Conservation (phyloP, 495 filamentous ascomycete genomes). For the Poronia punctata region DNA sequence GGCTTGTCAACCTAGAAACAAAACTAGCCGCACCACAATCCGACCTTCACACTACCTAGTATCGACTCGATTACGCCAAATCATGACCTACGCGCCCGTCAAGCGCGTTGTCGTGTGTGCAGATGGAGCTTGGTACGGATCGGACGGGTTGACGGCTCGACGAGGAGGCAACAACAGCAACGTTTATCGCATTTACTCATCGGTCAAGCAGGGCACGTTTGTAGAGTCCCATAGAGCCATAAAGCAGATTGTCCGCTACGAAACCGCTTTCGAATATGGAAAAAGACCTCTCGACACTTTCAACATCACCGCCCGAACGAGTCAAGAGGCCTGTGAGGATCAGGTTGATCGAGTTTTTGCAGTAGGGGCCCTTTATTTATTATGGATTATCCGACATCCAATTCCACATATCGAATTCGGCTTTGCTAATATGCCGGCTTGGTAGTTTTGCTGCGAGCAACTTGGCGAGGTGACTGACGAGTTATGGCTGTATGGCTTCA, state of each 20-base stretch:
- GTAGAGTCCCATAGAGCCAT: constrained; percentile 9
- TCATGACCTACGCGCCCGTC: constrained; percentile 7
- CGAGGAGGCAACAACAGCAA: constrained; percentile 11
- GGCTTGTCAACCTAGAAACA: too few relatives aligned
- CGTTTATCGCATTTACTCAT: constrained; percentile 9
- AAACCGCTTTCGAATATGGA: constrained; percentile 7
- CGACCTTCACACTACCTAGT: too few relatives aligned
- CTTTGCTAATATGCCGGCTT: background rate
- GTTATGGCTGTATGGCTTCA: constrained; percentile 12
- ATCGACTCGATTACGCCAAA: too few relatives aligned
- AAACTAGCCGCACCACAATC: too few relatives aligned
- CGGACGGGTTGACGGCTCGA: constrained; percentile 5
- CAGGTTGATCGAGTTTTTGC: constrained; percentile 9
- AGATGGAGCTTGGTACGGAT: constrained; percentile 9
- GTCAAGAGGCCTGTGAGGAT: constrained; percentile 4
- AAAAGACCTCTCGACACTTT: constrained; percentile 6
- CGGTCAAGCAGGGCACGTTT: constrained; percentile 9
- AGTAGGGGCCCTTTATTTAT: background rate
- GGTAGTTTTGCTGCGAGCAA: constrained; percentile 10
- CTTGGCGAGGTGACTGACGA: constrained; percentile 9
- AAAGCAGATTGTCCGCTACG: constrained; percentile 9
- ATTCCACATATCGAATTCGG: too few relatives aligned
- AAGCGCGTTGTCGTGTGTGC: constrained; percentile 11
- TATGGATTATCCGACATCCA: too few relatives aligned
- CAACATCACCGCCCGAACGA: constrained; percentile 1